These are phyloP conservation scores for Thelonectria rubi DNA, from an alignment of 2,329 filamentous ascomycete species.

Conservation along the genomic window DNA sequence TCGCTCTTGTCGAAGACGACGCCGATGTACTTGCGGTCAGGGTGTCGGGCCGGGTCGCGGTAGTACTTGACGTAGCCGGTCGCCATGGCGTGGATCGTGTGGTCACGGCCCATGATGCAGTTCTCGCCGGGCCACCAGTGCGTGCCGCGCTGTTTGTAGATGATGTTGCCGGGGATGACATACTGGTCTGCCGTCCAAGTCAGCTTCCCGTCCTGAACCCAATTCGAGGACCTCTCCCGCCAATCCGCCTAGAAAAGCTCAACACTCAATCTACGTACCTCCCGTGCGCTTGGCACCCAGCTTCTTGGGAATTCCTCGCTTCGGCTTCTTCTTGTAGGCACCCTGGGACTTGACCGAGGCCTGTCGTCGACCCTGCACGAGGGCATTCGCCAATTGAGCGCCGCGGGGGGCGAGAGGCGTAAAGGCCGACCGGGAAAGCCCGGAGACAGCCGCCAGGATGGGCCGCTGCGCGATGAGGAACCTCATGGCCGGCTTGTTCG, in stretches of 20 bases:
- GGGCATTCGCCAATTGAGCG: slow-evolving; percentile 50
- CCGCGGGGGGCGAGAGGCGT: slow-evolving; percentile 33
- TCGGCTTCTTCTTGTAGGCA: slow-evolving; percentile 71
- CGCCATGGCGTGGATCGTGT: slow-evolving; percentile 89
- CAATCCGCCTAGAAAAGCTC: neutral
- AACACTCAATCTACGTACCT: slow-evolving; percentile 62
- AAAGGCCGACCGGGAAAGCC: slow-evolving; percentile 41
- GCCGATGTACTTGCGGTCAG: slow-evolving; percentile 92
- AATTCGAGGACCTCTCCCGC: neutral
- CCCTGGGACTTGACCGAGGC: slow-evolving; percentile 72
- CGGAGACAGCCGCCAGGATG: slow-evolving; percentile 51
- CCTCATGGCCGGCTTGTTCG: slow-evolving; percentile 52
- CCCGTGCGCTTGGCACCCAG: slow-evolving; percentile 93
- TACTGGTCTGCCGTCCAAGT: slow-evolving; percentile 73
- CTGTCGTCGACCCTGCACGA: slow-evolving; percentile 61
- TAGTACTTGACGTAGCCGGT: slow-evolving; percentile 97
- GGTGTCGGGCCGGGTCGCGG: slow-evolving; percentile 82
- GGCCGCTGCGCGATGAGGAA: slow-evolving; percentile 59
- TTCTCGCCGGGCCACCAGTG: slow-evolving; percentile 97
- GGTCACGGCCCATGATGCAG: slow-evolving; percentile 92
- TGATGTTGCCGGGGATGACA: slow-evolving; percentile 95
- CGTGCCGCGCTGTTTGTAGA: slow-evolving; percentile 96
- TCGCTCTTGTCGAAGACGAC: slow-evolving; percentile 87
- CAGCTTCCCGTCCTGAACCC: slow-evolving; percentile 17
- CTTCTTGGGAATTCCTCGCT: slow-evolving; percentile 76